Evolutionary conservation across 129 eudicot genomes (phyloP), one percentile per base, ranked within the genome.

Genomic region (Centaurea solstitialis): DNA sequence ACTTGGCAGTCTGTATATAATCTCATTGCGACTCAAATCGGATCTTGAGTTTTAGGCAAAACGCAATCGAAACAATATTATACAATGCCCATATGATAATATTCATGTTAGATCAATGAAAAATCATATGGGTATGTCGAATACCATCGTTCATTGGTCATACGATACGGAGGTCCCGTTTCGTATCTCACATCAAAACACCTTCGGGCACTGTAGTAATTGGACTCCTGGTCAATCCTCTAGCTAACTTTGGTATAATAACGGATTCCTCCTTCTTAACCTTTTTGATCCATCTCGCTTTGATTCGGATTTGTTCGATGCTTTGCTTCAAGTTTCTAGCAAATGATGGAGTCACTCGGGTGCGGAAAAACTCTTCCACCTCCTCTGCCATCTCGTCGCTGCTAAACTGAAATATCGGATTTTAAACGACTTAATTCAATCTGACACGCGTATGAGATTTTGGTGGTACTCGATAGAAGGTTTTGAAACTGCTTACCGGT

Each of bases 271-370:
- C 89, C 73, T 89, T 77, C 47, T 74, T 79, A 21, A 85, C 78
- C 33, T 84, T 82, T 47, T 86, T 61, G 24, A 86, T 47, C 85
- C 84, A 86, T 47, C 53, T 82, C 61, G 91, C 87, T 82, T 85
- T 84, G 70, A 85, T 87, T 73, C 81, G 83, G 72, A 87, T 80
- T 35, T 84, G 72, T 76, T 88, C 93, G 20, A 84, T 84, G 78
- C 93, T 89, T 85, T 85, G 91, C 72, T 85, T 87, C 86, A 87
- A 87, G 80, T 66, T 82, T 86, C 83, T 85, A 15, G 41, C 84
- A 73, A 89, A 79, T 74, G 84, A 79, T 68, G 87, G 82, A 57
- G 84, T 80, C 80, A 66, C 80, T 59, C 87, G 80, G 82, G 72
- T 80, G 65, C 79, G 76, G 40, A 84, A 86, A 70, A 84, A 89